Evolutionary conservation across 2,329 filamentous ascomycete genomes (phyloP).

Genomic region (Aspergillus thermomutatus): DNA sequence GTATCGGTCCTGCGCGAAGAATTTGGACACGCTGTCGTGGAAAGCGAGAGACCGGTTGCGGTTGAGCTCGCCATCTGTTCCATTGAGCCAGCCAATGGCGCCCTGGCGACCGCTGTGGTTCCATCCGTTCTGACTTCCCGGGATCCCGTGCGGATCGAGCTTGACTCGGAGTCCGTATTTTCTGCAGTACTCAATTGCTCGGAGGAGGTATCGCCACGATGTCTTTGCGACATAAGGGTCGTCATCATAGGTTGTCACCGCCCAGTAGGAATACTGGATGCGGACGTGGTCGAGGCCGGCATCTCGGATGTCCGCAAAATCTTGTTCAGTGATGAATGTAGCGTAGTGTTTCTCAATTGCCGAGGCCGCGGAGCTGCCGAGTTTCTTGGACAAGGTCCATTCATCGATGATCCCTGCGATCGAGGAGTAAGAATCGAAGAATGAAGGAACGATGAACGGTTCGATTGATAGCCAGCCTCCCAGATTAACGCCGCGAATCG

Average conservation of each 20-base stretch:
- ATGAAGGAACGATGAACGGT: constrained; percentile 90
- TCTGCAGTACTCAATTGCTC: constrained; percentile 88
- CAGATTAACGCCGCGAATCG: constrained; percentile 85
- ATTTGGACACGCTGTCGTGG: constrained; percentile 80
- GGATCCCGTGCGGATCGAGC: constrained; percentile 85
- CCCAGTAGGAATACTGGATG: constrained; percentile 95
- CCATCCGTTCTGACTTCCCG: constrained; percentile 95
- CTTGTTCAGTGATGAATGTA: constrained; percentile 77
- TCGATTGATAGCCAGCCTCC: constrained; percentile 94
- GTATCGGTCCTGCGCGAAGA: constrained; percentile 92
- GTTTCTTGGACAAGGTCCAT: constrained; percentile 69
- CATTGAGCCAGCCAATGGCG: constrained; percentile 81
- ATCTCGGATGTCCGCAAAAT: constrained; percentile 77
- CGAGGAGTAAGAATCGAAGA: constrained; percentile 67
- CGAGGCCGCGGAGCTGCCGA: constrained; percentile 64
- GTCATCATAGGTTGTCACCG: constrained; percentile 74
- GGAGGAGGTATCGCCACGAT: constrained; percentile 88
- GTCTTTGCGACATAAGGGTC: constrained; percentile 87
- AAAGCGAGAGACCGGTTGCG: constrained; percentile 78
- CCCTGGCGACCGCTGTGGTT: constrained; percentile 89
- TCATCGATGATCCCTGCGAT: constrained; percentile 76
- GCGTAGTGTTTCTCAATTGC: constrained; percentile 90
- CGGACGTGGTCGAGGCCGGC: constrained; percentile 96
- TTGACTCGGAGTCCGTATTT: constrained; percentile 91
- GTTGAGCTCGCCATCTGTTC: constrained; percentile 76